phyloP scores from a whole-genome alignment of 2,329 filamentous ascomycete species.

The Fusarium equiseti region DNA sequence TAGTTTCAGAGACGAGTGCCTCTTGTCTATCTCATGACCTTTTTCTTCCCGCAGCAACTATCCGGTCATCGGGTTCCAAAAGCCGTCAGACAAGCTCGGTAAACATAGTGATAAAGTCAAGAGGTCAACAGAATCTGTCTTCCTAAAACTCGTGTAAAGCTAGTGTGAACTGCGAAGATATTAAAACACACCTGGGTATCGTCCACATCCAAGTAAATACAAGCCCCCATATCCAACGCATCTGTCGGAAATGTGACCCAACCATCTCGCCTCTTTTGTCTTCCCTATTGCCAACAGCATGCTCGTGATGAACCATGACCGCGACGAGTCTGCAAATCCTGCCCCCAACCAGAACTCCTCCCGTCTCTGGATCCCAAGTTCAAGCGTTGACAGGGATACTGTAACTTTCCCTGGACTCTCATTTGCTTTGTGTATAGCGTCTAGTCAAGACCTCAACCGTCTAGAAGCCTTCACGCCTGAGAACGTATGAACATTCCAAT shows the following conservation, averaged over 20 bases:
- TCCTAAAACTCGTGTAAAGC: not conserved
- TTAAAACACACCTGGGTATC: constrained; percentile 28
- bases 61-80: not conserved
- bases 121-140: not conserved
- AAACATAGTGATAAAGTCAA: not conserved
- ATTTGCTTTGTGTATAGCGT: not conserved
- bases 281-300: not conserved
- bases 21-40: not conserved
- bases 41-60: not conserved
- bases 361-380: not conserved
- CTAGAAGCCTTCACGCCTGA: constrained; percentile 8
- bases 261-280: not conserved
- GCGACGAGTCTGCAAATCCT: not conserved
- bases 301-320: not conserved
- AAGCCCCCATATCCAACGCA: constrained; percentile 24
- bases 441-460: constrained; percentile 20
- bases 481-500: constrained; percentile 1
- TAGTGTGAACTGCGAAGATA: not conserved
- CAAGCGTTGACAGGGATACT: not conserved
- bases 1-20: not conserved
- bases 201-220: constrained; percentile 12
- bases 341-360: not conserved
- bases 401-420: accelerated
- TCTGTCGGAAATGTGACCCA: not conserved
- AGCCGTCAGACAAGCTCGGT: not conserved